These are phyloP conservation scores for Suhomyces sp. DNA, from an alignment of 805 yeast genomes.

Conservation along the genomic window DNA sequence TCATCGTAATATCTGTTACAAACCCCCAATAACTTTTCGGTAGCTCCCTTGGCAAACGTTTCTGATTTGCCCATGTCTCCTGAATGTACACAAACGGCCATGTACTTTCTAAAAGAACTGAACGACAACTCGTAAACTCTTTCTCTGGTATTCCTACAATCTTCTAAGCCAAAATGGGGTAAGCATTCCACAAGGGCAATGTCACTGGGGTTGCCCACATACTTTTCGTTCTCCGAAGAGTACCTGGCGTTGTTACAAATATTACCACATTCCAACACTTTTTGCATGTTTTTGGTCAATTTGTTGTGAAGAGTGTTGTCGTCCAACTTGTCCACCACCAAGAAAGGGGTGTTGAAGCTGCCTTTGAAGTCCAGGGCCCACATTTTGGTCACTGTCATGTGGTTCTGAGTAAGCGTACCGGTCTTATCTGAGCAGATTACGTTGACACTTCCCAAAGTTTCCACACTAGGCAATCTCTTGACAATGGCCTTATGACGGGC, in stretches of 20 bases:
- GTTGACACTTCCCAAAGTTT: constrained; percentile 90
- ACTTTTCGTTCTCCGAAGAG: constrained; percentile 65
- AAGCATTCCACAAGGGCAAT: constrained; percentile 81
- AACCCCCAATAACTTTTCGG: constrained; percentile 63
- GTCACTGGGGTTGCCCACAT: constrained; percentile 92
- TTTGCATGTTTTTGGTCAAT: constrained; percentile 53
- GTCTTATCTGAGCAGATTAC: constrained; percentile 43
- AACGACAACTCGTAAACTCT: constrained; percentile 79
- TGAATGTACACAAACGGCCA: constrained; percentile 73
- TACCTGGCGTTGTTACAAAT: constrained; percentile 73
- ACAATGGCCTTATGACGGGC: constrained; percentile 93
- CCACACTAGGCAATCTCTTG: constrained; percentile 90
- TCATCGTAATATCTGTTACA: constrained; percentile 59
- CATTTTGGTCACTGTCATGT: constrained; percentile 81
- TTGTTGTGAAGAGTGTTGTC: constrained; percentile 41
- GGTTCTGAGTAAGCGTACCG: constrained; percentile 79
- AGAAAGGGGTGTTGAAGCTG: constrained; percentile 36
- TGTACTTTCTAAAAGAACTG: constrained; percentile 77
- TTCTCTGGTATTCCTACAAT: constrained; percentile 56
- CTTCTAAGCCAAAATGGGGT: constrained; percentile 67
- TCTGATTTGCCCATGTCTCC: constrained; percentile 57
- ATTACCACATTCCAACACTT: constrained; percentile 62
- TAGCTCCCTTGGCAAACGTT: constrained; percentile 86
- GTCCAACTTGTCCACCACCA: constrained; percentile 47
- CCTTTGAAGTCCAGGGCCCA: constrained; percentile 69